Percentiles rank a stretch among this genome's conserved stretches.
These are phyloP conservation scores for Grosmannia clavigera DNA, from an alignment of 2,329 filamentous ascomycete genomes.

Conservation along the genomic window DNA sequence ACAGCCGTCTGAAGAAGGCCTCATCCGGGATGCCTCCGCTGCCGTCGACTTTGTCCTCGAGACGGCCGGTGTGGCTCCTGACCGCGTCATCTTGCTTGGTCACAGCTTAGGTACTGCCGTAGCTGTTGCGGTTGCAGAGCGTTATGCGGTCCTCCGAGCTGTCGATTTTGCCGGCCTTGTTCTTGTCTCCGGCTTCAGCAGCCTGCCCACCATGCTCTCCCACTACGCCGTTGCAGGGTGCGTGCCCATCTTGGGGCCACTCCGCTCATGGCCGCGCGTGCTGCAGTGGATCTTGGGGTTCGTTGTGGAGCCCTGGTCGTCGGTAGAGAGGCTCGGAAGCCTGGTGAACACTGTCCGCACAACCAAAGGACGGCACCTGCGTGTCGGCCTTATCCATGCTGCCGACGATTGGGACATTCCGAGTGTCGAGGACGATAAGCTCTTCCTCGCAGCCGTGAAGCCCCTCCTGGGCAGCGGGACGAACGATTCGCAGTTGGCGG, in stretches of 20 bases:
- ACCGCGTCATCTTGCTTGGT: conserved; percentile 67
- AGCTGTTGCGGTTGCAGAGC: conserved; percentile 59
- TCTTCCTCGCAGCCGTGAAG: conserved; percentile 50
- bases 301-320: conserved; percentile 74
- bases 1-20: conserved; percentile 63
- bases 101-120: conserved; percentile 87
- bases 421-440: conserved; percentile 52
- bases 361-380: conserved; percentile 31
- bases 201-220: conserved; percentile 58
- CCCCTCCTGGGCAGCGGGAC: conserved; percentile 16
- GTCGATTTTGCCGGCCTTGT: conserved; percentile 69
- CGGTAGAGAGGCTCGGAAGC: conserved; percentile 50
- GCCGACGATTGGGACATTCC: conserved; percentile 74
- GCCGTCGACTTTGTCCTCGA: conserved; percentile 61
- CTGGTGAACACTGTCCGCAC: conserved; percentile 35
- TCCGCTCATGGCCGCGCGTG: conserved; percentile 53
- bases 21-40: conserved; percentile 67
- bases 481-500: conserved; percentile 4
- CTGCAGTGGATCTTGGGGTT: conserved; percentile 46
- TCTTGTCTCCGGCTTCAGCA: conserved; percentile 68
- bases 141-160: conserved; percentile 42
- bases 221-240: conserved; percentile 70
- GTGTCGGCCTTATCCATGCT: conserved; percentile 67
- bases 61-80: conserved; percentile 50
- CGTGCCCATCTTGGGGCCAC: conserved; percentile 66